These are phyloP conservation scores for Pyropia yezoensis DNA, from an alignment of 23 red algal genomes.

Conservation along the genomic window DNA sequence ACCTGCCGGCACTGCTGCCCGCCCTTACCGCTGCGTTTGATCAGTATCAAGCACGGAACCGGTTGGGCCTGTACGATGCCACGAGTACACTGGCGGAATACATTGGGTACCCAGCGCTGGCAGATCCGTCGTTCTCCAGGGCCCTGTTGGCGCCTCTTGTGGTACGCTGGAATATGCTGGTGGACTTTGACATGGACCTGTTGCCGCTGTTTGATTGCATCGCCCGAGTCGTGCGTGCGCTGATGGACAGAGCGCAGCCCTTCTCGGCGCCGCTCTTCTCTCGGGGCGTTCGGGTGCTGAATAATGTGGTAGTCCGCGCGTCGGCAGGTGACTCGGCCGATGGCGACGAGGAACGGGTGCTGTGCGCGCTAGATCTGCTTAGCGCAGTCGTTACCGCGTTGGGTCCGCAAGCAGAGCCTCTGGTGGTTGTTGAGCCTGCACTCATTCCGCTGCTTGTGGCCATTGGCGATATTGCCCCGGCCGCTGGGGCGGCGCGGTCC, in stretches of 20 bases:
- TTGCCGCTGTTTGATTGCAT: slow-evolving; percentile 80
- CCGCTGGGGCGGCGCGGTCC: slow-evolving; percentile 20
- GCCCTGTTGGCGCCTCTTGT: slow-evolving; percentile 53
- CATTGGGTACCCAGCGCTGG: slow-evolving; percentile 51
- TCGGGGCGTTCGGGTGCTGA: slow-evolving; percentile 49
- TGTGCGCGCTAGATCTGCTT: slow-evolving; percentile 60
- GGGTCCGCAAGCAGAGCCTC: slow-evolving; percentile 43
- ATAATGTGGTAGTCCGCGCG: slow-evolving; percentile 32
- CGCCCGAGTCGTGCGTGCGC: slow-evolving; percentile 33
- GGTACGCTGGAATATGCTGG: slow-evolving; percentile 50
- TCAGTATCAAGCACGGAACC: slow-evolving; percentile 67
- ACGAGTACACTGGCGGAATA: slow-evolving; percentile 55
- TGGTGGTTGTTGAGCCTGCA: slow-evolving; percentile 2
- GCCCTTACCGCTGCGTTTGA: slow-evolving; percentile 50
- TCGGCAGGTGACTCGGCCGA: slow-evolving; percentile 20
- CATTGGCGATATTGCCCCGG: slow-evolving; percentile 16
- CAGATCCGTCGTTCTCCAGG: slow-evolving; percentile 20
- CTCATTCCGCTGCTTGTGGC: slow-evolving; percentile 7
- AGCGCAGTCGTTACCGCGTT: slow-evolving; percentile 37
- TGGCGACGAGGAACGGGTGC: slow-evolving; percentile 39
- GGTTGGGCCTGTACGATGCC: slow-evolving; percentile 55
- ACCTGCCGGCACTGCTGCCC: slow-evolving; percentile 35
- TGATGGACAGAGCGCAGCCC: slow-evolving; percentile 33
- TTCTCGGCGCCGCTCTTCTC: slow-evolving; percentile 70
- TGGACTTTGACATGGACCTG: slow-evolving; percentile 47